Evolutionary conservation across 73 alveolate species (phyloP), one percentile per base, ranked within the genome.

Genomic region (Halteria grandinella): DNA sequence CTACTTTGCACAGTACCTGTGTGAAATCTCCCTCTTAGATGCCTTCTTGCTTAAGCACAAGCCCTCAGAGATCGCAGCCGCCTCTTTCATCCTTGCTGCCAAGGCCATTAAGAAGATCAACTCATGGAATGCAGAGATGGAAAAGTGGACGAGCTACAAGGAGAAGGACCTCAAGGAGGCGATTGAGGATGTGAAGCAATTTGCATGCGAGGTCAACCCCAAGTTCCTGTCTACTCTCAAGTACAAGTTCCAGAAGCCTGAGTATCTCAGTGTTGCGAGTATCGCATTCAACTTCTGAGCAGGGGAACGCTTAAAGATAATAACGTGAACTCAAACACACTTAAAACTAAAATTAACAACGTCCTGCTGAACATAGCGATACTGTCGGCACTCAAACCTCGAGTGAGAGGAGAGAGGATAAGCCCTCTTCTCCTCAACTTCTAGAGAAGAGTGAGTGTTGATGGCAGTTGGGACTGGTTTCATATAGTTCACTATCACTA

Each of bases 11-110:
- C 89, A 81, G 34, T 89, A 83, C 48, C 81, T 89, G 25, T 52
- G 76, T 2, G 96, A 89, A 74, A 78, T 89, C 43, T 59, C 93
- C 2, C 74, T 89, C 31, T 84, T 83, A 51, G 83, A 78, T 85
- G 24, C 83, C 27, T 85, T 59, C 49, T 49, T 77, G 5, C 62
- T 86, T 20, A 63, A 64, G 60, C 55, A 25, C 70, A 71, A 79
- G 37, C 95, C 75, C 41, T 62, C 95, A 44, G 50, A 63, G 48
- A 76, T 89, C 25, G 96, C 98, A 45, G 76, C 87, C 2, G 89
- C 95, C 34, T 74, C 91, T 34, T 64, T 89, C 54, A 69, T 81
- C 39, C 55, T 90, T n/a, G 79, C 96, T 7, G 84, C 81, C 53
- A 88, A 89, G 75, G 66, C 83, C 33, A 71, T 89, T 41, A 75